These are phyloP conservation scores for Cladosporium austrohemisphaericum DNA, from an alignment of 2,329 filamentous ascomycete genomes.

Conservation along the genomic window DNA sequence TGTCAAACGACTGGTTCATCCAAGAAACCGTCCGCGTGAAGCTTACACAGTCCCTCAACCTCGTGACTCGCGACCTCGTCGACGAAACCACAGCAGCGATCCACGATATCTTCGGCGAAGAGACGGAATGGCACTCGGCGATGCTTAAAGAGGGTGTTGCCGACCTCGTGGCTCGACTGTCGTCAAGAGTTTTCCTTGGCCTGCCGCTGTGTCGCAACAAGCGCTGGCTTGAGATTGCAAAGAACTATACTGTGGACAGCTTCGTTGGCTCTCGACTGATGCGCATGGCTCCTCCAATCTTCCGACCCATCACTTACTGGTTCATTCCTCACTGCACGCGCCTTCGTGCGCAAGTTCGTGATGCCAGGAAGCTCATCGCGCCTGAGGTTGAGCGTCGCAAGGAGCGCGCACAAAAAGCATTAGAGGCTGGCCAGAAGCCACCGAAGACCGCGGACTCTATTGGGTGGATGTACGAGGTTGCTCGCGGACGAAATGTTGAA, in stretches of 20 bases:
- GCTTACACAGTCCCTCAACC: conserved; percentile 24
- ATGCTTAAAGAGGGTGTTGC: conserved; percentile 27
- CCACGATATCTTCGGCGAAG: conserved; percentile 22
- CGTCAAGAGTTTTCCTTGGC: conserved; percentile 41
- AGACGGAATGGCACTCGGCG: conserved; percentile 20
- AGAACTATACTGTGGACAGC: conserved; percentile 35
- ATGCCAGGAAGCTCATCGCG: conserved; percentile 33
- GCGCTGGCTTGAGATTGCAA: conserved; percentile 37
- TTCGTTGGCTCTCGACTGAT: conserved; percentile 33
- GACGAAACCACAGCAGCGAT: conserved; percentile 23
- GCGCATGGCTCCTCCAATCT: conserved; percentile 33
- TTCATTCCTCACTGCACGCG: conserved; percentile 35
- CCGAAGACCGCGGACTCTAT: conserved; percentile 27
- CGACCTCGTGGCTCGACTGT: conserved; percentile 37
- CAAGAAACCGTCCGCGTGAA: conserved; percentile 22
- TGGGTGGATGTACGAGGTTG: conserved; percentile 27
- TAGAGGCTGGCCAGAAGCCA: conserved; percentile 18
- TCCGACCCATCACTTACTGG: conserved; percentile 34
- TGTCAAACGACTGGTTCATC: conserved; percentile 19
- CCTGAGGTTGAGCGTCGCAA: conserved; percentile 34
- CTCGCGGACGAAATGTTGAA: conserved; percentile 18
- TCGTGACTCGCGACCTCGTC: conserved; percentile 24
- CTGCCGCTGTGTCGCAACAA: conserved; percentile 35
- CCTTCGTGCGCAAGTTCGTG: conserved; percentile 31
- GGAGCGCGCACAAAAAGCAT: conserved; percentile 19